A percentile compares a stretch with the other conserved stretches of the same genome.
These are phyloP conservation scores for Durusdinium trenchii DNA, from an alignment of 73 alveolate genomes.

Conservation along the genomic window DNA sequence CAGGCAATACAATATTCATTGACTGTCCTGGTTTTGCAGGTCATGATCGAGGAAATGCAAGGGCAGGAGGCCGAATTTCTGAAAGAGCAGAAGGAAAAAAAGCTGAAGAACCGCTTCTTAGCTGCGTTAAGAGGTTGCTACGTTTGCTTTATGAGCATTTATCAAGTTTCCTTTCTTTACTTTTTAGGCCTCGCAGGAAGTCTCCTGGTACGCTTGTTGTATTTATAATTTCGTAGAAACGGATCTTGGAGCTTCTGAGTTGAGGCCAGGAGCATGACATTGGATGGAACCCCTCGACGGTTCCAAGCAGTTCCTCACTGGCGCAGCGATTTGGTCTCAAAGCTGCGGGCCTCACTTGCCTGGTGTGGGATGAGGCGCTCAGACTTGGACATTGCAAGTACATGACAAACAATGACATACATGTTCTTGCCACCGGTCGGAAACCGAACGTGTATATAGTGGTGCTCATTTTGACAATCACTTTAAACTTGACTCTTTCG, in stretches of 20 bases:
- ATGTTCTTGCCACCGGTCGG: neutral
- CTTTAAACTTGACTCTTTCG: too few species aligned
- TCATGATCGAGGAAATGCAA: conserved; percentile 83
- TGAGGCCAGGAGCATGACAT: conserved; percentile 47
- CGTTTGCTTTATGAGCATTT: neutral
- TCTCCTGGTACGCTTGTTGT: neutral
- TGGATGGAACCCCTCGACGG: conserved; percentile 40
- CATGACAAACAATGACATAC: neutral
- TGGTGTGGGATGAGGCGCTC: conserved; percentile 80
- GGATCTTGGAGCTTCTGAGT: neutral
- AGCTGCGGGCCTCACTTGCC: conserved; percentile 60
- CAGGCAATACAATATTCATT: too few species aligned
- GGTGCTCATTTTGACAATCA: too few species aligned
- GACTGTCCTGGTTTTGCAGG: too few species aligned
- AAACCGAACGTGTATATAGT: too few species aligned
- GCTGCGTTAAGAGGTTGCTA: neutral
- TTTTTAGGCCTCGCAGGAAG: too few species aligned
- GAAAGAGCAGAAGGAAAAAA: conserved; percentile 60
- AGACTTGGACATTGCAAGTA: neutral
- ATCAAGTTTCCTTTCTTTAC: neutral
- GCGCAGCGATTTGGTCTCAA: conserved; percentile 41
- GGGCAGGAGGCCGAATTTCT: conserved; percentile 63
- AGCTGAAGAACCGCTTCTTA: conserved; percentile 40
- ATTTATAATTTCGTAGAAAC: neutral
- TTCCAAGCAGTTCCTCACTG: conserved; percentile 27